Evolutionary conservation across 2,329 filamentous ascomycete genomes (phyloP).

Genomic region (Cytospora schulzeri): DNA sequence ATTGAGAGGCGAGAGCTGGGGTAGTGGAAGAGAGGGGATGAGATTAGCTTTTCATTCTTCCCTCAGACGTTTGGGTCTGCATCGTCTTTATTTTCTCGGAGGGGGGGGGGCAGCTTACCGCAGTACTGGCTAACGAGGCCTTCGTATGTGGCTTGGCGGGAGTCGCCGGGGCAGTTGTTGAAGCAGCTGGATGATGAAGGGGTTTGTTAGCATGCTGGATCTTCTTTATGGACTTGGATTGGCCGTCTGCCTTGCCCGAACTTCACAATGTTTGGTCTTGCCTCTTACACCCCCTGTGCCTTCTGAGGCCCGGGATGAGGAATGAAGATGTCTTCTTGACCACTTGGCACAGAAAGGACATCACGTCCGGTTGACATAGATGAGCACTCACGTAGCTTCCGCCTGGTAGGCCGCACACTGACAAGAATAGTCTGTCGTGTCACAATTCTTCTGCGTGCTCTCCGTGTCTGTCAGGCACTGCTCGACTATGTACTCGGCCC

Average conservation of each 20-base stretch:
- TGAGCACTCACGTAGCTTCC: constrained; percentile 47
- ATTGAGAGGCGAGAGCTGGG: constrained; percentile 46
- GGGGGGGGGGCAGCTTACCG: constrained; percentile 28
- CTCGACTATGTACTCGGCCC: constrained; percentile 51
- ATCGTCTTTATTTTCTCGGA: not conserved
- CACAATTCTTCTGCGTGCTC: constrained; percentile 44
- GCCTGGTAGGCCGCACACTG: constrained; percentile 48
- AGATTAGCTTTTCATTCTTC: not conserved
- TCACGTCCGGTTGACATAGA: not conserved
- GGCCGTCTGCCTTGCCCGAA: not conserved
- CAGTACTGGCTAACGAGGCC: constrained; percentile 46
- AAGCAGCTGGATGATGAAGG: constrained; percentile 45
- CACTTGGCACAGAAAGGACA: not conserved
- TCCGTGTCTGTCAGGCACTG: constrained; percentile 46
- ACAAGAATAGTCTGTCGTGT: constrained; percentile 47
- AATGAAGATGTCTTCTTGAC: not conserved
- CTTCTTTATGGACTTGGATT: not conserved
- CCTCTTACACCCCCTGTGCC: not conserved
- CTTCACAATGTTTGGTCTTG: not conserved
- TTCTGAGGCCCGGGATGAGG: not conserved
- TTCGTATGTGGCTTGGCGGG: constrained; percentile 45
- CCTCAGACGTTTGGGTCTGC: not conserved
- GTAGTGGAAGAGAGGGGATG: not conserved
- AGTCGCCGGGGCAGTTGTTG: constrained; percentile 59
- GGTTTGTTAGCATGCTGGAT: not conserved